These are phyloP conservation scores for Saccharomycopsis olivae DNA, from an alignment of 805 yeast genomes.

Conservation along the genomic window DNA sequence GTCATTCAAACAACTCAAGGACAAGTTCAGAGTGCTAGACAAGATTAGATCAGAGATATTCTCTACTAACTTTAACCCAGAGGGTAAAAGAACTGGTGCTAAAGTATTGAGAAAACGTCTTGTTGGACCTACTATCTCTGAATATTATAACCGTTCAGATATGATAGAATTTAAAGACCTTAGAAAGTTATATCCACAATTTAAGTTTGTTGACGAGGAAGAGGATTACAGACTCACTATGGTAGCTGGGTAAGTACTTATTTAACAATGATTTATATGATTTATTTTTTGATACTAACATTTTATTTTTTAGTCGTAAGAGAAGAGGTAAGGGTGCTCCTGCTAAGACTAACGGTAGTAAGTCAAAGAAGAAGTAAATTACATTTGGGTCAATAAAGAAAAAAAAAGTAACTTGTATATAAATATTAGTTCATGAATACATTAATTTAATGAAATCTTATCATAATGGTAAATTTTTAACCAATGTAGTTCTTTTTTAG, in stretches of 20 bases:
- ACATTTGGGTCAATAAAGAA: background rate
- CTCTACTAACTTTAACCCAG: slow-evolving; percentile 62
- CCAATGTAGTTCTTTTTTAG: slow-evolving; percentile 4
- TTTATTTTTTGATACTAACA: background rate
- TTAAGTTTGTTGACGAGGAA: slow-evolving; percentile 49
- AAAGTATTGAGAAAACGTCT: slow-evolving; percentile 58
- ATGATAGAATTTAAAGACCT: slow-evolving; percentile 55
- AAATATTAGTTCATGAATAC: too few species aligned
- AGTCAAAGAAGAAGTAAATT: slow-evolving; percentile 27
- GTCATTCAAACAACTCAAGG: slow-evolving; percentile 9
- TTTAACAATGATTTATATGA: background rate
- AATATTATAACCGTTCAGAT: slow-evolving; percentile 67
- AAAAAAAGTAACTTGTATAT: background rate
- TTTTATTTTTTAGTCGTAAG: slow-evolving; percentile 34
- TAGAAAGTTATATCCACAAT: slow-evolving; percentile 38
- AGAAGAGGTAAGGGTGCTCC: slow-evolving; percentile 89
- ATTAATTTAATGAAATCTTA: too few species aligned
- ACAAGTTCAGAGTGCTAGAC: slow-evolving; percentile 23
- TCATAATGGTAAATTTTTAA: too few species aligned
- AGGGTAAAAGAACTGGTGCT: slow-evolving; percentile 56
- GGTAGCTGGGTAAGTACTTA: slow-evolving; percentile 32
- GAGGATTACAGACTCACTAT: slow-evolving; percentile 60
- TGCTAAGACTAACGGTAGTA: slow-evolving; percentile 47
- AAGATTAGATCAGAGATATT: slow-evolving; percentile 57
- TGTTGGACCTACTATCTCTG: slow-evolving; percentile 59